Evolutionary conservation across 2,329 filamentous ascomycete genomes (phyloP).

Genomic region (Ophiostoma australiae): DNA sequence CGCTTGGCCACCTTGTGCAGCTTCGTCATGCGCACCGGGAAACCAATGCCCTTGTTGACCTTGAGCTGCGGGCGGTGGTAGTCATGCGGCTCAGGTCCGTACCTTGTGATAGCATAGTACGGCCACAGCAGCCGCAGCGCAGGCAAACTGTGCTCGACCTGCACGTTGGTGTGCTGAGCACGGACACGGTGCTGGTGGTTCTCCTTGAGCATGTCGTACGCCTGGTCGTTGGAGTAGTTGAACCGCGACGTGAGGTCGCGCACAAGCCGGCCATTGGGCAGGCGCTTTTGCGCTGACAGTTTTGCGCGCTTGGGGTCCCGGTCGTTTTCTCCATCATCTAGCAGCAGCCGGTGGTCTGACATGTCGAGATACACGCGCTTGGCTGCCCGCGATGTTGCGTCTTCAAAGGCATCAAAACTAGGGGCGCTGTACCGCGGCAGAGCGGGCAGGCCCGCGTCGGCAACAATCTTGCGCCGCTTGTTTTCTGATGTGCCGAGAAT

Average conservation of each 20-base stretch:
- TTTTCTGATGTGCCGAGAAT: slow-evolving; percentile 44
- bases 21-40: slow-evolving; percentile 66
- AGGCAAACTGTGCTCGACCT: slow-evolving; percentile 91
- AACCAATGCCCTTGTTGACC: slow-evolving; percentile 62
- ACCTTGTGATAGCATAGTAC: slow-evolving; percentile 85
- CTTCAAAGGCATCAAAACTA: slow-evolving; percentile 75
- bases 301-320: slow-evolving; percentile 57
- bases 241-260: slow-evolving; percentile 76
- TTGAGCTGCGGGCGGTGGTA: slow-evolving; percentile 79
- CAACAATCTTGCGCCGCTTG: slow-evolving; percentile 60
- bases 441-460: slow-evolving; percentile 49
- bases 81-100: slow-evolving; percentile 62
- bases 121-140: slow-evolving; percentile 89
- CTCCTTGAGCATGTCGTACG: slow-evolving; percentile 92
- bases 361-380: slow-evolving; percentile 79
- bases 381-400: slow-evolving; percentile 64
- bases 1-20: slow-evolving; percentile 69
- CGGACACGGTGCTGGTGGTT: slow-evolving; percentile 96
- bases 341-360: slow-evolving; percentile 79
- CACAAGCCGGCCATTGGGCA: slow-evolving; percentile 63
- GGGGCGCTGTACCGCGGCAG: slow-evolving; percentile 59
- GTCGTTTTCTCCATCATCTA: slow-evolving; percentile 69
- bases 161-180: slow-evolving; percentile 82
- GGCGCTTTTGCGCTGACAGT: slow-evolving; percentile 53
- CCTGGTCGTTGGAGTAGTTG: slow-evolving; percentile 94